Conservation (phyloP, 2,329 filamentous ascomycete species). For the Trichoderma sp. region DNA sequence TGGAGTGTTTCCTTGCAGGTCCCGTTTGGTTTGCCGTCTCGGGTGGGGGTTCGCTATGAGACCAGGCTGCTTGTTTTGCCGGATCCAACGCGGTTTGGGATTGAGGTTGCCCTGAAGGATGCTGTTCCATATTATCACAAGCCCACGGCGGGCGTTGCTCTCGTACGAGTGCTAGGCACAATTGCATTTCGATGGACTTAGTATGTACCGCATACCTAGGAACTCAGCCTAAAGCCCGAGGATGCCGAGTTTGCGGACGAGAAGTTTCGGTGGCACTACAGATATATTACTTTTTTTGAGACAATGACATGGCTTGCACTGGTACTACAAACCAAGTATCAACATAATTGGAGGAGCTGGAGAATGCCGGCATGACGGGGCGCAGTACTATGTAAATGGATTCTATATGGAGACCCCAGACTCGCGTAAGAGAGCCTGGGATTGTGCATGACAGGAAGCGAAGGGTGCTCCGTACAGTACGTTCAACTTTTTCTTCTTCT, state of each 20-base stretch:
- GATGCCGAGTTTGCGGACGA: background rate
- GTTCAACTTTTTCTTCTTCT: no score
- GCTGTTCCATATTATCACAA: constrained; percentile 2
- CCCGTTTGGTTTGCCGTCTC: background rate
- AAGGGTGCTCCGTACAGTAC: no score
- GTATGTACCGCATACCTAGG: background rate
- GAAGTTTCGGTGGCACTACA: background rate
- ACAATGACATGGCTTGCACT: background rate
- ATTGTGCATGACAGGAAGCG: no score
- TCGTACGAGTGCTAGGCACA: no score
- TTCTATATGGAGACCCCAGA: no score
- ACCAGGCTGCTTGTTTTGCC: background rate
- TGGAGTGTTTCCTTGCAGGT: no score
- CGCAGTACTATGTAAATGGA: background rate
- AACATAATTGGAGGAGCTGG: background rate
- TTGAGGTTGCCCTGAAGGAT: background rate
- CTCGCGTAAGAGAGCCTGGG: no score
- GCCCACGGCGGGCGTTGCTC: no score
- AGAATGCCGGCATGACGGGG: background rate
- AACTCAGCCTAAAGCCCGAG: constrained; percentile 6
- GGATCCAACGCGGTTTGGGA: background rate
- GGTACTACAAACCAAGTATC: background rate
- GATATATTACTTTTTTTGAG: background rate
- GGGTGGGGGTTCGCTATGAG: constrained; percentile 3
- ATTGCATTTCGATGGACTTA: background rate